Evolutionary conservation across 2,329 filamentous ascomycete genomes (phyloP).

Genomic region (Colletotrichum truncatum): DNA sequence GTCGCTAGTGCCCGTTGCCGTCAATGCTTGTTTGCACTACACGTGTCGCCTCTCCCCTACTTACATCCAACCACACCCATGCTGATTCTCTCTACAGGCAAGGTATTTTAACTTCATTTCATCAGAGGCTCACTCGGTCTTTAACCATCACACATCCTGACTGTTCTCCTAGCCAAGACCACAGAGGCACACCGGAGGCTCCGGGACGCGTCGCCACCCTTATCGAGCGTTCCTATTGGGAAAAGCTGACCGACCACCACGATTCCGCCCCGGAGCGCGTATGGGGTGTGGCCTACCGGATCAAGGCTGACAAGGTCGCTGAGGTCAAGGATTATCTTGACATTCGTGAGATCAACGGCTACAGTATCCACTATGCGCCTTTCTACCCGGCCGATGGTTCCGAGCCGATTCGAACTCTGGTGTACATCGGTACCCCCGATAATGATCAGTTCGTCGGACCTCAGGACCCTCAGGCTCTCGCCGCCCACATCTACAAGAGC

Average conservation of each 20-base stretch:
- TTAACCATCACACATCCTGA: neutral
- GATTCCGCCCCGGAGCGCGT: conserved; percentile 71
- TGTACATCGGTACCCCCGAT: conserved; percentile 93
- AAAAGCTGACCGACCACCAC: conserved; percentile 75
- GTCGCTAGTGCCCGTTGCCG: conserved; percentile 8
- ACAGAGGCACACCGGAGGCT: conserved; percentile 87
- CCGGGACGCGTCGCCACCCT: conserved; percentile 94
- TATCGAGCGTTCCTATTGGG: conserved; percentile 86
- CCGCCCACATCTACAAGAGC: conserved; percentile 81
- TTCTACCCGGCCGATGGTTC: conserved; percentile 72
- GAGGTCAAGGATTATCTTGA: conserved; percentile 92
- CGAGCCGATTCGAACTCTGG: conserved; percentile 65
- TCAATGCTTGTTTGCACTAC: conserved; percentile 27
- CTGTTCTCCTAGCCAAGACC: conserved; percentile 82
- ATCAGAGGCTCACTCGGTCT: neutral
- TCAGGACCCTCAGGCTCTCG: conserved; percentile 80
- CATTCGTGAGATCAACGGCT: conserved; percentile 97
- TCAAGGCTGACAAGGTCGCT: conserved; percentile 74
- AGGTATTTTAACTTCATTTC: conserved; percentile 38
- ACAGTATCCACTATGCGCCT: conserved; percentile 89
- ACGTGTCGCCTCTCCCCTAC: neutral
- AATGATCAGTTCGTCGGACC: conserved; percentile 93
- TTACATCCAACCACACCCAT: neutral
- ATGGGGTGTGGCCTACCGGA: conserved; percentile 94
- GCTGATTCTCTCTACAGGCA: conserved; percentile 36